Evolutionary conservation across 768 basidiomycete genomes (phyloP), one percentile per base, ranked within the genome.

Genomic region (Tephrocybe rancida): DNA sequence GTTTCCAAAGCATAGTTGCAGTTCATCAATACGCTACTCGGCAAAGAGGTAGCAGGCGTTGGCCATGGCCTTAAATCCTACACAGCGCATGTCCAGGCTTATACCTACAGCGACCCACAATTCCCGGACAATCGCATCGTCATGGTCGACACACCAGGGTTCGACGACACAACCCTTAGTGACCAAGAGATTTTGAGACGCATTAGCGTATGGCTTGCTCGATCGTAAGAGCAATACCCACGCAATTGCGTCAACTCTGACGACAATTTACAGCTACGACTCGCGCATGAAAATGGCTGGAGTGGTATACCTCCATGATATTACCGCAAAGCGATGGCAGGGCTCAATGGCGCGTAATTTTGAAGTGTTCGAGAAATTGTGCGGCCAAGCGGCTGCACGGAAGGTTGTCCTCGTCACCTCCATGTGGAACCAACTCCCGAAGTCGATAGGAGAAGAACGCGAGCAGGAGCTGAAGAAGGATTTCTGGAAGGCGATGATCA

Each of bases 141-240:
- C 16, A 42, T 67, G 47, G 61, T 66, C 34, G 65, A 66, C 34
- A 69, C 64, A 0, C 66, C 64, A 21, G 67, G 65, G 1, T 67
- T 67, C 38, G 61, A 65, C 43, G 66, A 67, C 34, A 67, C 65
- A 1, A 47, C 49, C 5, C 30, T 46, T 5, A 53, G 58, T 5
- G 67, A 68, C 34, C 41, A 51, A 24, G 61, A 64, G n/a, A 65
- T 65, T 24, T 27, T 69, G 44, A 63, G 61, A 26, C 54, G 61
- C 3, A 63, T 69, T 30, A 52, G 64, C 3, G 49, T 60, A 27
- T 67, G 67, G 67, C 51, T 69, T 10, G 56, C 57, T 22, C 54
- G 61, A 52, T 61, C 61, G 67, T 68, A 55, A 35, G 61, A 50
- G 22, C 1, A 24, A 22, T 38, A 13, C 29, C 21, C n/a, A 21